A percentile compares a stretch with the other conserved stretches of the same genome.
phyloP scores from a whole-genome alignment of 2,329 filamentous ascomycete genomes.

The Phaeophleospora eucalypticola region DNA sequence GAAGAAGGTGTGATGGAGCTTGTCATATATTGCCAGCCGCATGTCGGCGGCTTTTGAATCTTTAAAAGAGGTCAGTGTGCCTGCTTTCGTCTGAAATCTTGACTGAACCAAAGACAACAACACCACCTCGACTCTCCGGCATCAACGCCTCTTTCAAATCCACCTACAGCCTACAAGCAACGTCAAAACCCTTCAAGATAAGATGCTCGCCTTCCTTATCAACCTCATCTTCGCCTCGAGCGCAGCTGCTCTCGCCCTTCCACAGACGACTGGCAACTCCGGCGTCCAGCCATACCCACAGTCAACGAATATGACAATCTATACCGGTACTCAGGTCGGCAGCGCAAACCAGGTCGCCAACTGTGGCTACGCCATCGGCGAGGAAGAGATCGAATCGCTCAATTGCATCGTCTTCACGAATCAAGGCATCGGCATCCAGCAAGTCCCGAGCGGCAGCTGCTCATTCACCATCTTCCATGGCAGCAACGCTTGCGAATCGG shows the following conservation, averaged over 20 bases:
- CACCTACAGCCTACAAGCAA: neutral
- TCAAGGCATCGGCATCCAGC: slow-evolving; percentile 18
- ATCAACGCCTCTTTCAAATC: neutral
- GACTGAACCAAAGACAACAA: too few species aligned
- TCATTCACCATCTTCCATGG: slow-evolving; percentile 18
- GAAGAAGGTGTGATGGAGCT: too few species aligned
- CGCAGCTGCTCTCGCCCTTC: neutral
- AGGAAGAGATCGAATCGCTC: slow-evolving; percentile 11
- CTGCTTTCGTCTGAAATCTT: too few species aligned
- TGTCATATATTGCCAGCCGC: too few species aligned
- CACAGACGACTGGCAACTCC: slow-evolving; percentile 1
- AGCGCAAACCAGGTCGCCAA: slow-evolving; percentile 5
- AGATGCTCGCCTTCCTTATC: neutral
- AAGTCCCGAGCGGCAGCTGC: slow-evolving; percentile 18
- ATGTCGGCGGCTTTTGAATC: too few species aligned
- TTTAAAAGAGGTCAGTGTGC: too few species aligned
- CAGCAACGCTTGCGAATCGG: slow-evolving; percentile 19
- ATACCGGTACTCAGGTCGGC: neutral
- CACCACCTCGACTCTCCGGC: too few species aligned
- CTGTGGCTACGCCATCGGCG: slow-evolving; percentile 15
- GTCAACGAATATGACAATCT: neutral
- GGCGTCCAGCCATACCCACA: neutral
- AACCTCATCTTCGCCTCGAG: neutral
- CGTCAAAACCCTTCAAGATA: too few species aligned
- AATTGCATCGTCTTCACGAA: slow-evolving; percentile 16